phyloP scores from a whole-genome alignment of 2,329 filamentous ascomycete species.

The Zasmidium citrigriseum region DNA sequence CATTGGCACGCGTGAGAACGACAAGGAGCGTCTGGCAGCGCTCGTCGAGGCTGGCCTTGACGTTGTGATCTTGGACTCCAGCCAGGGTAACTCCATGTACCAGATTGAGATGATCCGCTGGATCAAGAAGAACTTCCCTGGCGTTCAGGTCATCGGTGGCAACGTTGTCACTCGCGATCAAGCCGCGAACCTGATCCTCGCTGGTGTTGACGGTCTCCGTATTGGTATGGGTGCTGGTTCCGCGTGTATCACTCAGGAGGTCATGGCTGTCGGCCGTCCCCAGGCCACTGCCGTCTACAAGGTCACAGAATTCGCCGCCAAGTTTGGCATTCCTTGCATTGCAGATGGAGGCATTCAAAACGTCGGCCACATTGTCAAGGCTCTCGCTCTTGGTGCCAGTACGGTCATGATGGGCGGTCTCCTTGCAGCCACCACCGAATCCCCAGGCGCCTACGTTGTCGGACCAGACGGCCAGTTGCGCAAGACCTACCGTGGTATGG shows the following conservation, averaged over 20 bases:
- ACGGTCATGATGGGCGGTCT: slow-evolving; percentile 99
- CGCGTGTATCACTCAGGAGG: slow-evolving; percentile 98
- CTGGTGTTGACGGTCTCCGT: slow-evolving; percentile 91
- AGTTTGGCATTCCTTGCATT: slow-evolving; percentile 96
- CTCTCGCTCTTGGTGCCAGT: slow-evolving; percentile 87
- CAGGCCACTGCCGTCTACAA: slow-evolving; percentile 92
- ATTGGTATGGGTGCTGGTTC: slow-evolving; percentile 99
- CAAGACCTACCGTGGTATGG: slow-evolving; percentile 99
- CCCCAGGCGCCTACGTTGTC: slow-evolving; percentile 93
- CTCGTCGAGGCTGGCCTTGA: slow-evolving; percentile 94
- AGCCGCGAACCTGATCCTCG: slow-evolving; percentile 86
- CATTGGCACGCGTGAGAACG: slow-evolving; percentile 91
- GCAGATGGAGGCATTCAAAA: slow-evolving; percentile 98
- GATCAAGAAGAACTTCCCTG: slow-evolving; percentile 83
- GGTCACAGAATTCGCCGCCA: slow-evolving; percentile 84
- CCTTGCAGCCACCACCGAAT: slow-evolving; percentile 94
- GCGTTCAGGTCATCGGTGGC: slow-evolving; percentile 92
- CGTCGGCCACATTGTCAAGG: slow-evolving; percentile 98
- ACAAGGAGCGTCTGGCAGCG: slow-evolving; percentile 81
- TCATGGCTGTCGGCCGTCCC: slow-evolving; percentile 97
- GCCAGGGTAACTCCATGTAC: slow-evolving; percentile 97
- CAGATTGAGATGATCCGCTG: slow-evolving; percentile 98
- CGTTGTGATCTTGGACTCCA: slow-evolving; percentile 92
- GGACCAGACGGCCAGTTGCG: slow-evolving; percentile 96
- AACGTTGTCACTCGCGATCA: slow-evolving; percentile 98